phyloP scores from a whole-genome alignment of 2,329 filamentous ascomycete species.

The Alternaria sp. region DNA sequence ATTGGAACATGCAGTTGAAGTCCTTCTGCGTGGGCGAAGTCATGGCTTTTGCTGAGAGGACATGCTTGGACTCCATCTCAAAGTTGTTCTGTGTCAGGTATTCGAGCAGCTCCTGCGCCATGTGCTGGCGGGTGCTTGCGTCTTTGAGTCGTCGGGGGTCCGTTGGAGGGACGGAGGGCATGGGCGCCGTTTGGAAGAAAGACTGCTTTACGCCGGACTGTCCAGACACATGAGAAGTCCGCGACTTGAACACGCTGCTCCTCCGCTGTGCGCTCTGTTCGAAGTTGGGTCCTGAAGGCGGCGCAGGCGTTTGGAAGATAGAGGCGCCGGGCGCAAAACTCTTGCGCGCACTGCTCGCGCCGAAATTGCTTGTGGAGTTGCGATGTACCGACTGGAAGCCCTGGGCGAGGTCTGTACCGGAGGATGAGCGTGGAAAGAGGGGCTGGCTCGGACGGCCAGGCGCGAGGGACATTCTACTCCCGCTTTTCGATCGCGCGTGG shows the following conservation, averaged over 20 bases:
- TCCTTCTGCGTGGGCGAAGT: slow-evolving; percentile 97
- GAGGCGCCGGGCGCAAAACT: slow-evolving; percentile 70
- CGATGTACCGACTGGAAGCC: slow-evolving; percentile 86
- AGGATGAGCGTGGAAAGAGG: slow-evolving; percentile 84
- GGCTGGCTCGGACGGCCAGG: slow-evolving; percentile 82
- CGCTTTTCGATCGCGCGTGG: slow-evolving; percentile 80
- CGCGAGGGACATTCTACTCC: slow-evolving; percentile 84
- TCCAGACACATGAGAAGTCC: slow-evolving; percentile 71
- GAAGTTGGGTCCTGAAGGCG: slow-evolving; percentile 55
- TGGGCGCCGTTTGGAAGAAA: slow-evolving; percentile 90
- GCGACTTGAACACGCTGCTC: slow-evolving; percentile 72
- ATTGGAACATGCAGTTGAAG: slow-evolving; percentile 97
- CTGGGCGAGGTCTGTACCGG: slow-evolving; percentile 80
- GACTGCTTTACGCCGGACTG: slow-evolving; percentile 79
- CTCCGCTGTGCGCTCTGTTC: slow-evolving; percentile 69
- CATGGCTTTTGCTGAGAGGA: slow-evolving; percentile 86
- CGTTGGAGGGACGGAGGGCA: slow-evolving; percentile 79
- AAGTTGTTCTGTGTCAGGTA: slow-evolving; percentile 95
- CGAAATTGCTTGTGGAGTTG: slow-evolving; percentile 76
- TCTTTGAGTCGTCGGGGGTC: slow-evolving; percentile 90
- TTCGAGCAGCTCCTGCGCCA: slow-evolving; percentile 89
- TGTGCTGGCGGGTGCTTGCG: slow-evolving; percentile 77
- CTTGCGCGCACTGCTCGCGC: slow-evolving; percentile 69
- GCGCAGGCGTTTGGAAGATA: slow-evolving; percentile 55
- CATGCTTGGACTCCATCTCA: slow-evolving; percentile 97